Evolutionary conservation across 148 eudicot species (phyloP).

Genomic region (Fagopyrum homotropicum): DNA sequence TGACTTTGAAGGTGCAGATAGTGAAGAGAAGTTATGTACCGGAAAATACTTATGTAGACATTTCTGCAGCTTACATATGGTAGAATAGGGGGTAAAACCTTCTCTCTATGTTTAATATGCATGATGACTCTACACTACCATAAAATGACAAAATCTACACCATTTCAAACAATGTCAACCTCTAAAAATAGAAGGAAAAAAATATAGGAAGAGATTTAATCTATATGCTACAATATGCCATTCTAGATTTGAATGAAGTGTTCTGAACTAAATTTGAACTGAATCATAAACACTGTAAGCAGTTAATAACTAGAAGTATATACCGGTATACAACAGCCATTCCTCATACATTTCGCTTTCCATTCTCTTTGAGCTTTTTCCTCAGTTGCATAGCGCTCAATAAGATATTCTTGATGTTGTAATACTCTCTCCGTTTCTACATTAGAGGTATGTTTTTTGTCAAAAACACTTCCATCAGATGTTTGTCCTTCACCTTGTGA

Average conservation of each 20-base stretch:
- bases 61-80: background rate
- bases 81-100: background rate
- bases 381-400: conserved; percentile 60
- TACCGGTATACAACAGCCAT: conserved; percentile 46
- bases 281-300: background rate
- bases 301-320: conserved; percentile 9
- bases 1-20: background rate
- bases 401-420: conserved; percentile 63
- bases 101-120: background rate
- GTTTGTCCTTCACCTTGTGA: conserved; percentile 21
- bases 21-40: background rate
- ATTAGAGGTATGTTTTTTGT: conserved; percentile 19
- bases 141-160: background rate
- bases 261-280: background rate
- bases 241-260: background rate
- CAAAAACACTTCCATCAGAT: conserved; percentile 15
- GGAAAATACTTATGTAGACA: background rate
- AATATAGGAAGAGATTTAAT: background rate
- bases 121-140: background rate
- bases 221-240: background rate
- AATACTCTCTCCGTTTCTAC: conserved; percentile 67
- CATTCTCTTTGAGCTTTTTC: conserved; percentile 90
- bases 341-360: conserved; percentile 75
- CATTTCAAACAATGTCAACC: background rate
- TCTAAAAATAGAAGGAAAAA: background rate